Evolutionary conservation across 2,329 filamentous ascomycete genomes (phyloP).

Genomic region (Cladosporium phlei): DNA sequence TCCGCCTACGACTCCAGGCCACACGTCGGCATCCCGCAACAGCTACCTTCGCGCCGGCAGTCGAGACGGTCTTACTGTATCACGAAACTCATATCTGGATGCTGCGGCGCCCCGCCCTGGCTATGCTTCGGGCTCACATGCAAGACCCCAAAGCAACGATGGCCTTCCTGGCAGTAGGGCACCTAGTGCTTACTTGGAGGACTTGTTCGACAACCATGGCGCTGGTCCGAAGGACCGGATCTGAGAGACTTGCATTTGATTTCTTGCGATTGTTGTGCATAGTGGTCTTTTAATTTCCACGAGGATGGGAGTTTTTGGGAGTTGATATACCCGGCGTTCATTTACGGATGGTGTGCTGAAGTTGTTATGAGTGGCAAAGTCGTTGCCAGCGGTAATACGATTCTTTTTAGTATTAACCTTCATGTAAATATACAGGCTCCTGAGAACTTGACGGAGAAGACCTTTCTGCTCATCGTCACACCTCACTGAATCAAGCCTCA

Average conservation of each 20-base stretch:
- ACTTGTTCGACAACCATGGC: constrained; percentile 74
- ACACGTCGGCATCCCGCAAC: constrained; percentile 10
- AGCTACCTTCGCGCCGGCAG: constrained; percentile 18
- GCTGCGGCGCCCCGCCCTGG: constrained; percentile 9
- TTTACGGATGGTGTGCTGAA: not conserved
- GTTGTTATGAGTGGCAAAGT: not conserved
- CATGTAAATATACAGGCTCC: not conserved
- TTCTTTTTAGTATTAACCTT: no score
- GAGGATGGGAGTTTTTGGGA: not conserved
- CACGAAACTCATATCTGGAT: constrained; percentile 22
- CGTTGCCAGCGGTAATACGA: not conserved
- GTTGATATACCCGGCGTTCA: not conserved
- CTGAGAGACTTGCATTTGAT: not conserved
- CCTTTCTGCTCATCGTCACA: no score
- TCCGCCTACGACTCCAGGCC: constrained; percentile 25
- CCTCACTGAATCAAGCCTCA: no score
- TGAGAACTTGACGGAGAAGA: no score
- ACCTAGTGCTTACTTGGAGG: constrained; percentile 85
- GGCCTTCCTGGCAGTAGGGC: constrained; percentile 64
- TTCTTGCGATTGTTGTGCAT: constrained; percentile 4
- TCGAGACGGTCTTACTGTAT: constrained; percentile 13
- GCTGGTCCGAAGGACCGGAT: constrained; percentile 25
- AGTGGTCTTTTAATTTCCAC: not conserved
- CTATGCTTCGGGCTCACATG: constrained; percentile 1
- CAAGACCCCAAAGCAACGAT: constrained; percentile 38